Base-by-base conservation (phyloP, 257 asterid species). In the Solanum chmielewskii region DNA sequence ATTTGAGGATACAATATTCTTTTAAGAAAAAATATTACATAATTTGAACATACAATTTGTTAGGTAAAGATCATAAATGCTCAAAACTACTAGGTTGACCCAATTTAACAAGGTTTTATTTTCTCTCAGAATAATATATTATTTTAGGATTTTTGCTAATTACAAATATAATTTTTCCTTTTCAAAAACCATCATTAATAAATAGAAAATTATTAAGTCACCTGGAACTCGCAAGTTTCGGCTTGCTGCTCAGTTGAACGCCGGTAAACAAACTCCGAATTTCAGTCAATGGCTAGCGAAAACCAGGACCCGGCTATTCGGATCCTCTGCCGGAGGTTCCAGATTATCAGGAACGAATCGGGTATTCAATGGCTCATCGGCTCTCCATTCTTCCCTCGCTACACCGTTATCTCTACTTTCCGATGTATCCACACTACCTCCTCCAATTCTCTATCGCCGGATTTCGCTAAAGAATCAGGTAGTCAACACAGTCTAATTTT, bases 311-410 rank as follows among this genome's bases (percentile, higher is more conserved):
- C 89, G 66, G 37, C 45, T 18, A 86, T 94, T 80, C 91, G 93
- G 52, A 92, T 95, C 88, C 89, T 94, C 10, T 92, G 97, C 89
- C 93, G 93, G 86, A 90, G 88, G 78, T 90, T 93, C 75, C 87
- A 90, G 83, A 83, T 93, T n/a, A 39, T 87, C 91, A 90, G 86
- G 89, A 90, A 85, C 27, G 93, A 91, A 84, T 41, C 91, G 59
- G 96, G 93, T 66, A 83, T 97, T 37, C 97, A 93, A 86, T 97
- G 99, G 99, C 93, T 97, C 39, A 92, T 95, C 73, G 96, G 94
- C 15, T 93, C 96, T 47, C 93, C 94, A 27, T 95, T 90, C 88
- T 87, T 92, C 90, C 93, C 95, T 83, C 68, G 92, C 15, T 31
- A 88, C 56, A 92, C 90, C 87, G 87, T 97, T 89, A 92, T 89